phyloP scores from a whole-genome alignment of 805 yeast species.

The Candida manassasensis region DNA sequence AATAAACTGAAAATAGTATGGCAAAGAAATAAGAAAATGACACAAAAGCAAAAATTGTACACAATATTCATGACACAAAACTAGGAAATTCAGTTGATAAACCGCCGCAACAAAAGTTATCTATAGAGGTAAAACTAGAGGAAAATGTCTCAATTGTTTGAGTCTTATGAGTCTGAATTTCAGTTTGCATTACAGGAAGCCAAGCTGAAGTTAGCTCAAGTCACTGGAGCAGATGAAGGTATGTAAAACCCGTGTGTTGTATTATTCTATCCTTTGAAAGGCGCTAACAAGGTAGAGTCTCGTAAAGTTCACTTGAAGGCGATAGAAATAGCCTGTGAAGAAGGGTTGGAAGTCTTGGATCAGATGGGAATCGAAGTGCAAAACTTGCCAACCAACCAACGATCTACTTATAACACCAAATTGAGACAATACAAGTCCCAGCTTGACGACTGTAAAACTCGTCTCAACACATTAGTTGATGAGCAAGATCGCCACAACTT shows the following conservation, averaged over 20 bases:
- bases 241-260: constrained; percentile 8
- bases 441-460: constrained; percentile 50
- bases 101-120: no score
- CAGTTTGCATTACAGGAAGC: constrained; percentile 68
- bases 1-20: no score
- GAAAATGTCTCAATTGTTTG: constrained; percentile 49
- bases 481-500: constrained; percentile 67
- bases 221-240: constrained; percentile 43
- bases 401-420: constrained; percentile 70
- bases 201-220: constrained; percentile 55
- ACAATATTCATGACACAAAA: no score
- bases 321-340: constrained; percentile 69
- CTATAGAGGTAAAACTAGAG: no score
- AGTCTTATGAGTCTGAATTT: constrained; percentile 66
- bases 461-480: constrained; percentile 55
- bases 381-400: constrained; percentile 67
- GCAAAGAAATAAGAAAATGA: no score
- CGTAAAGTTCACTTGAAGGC: constrained; percentile 54
- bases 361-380: constrained; percentile 86
- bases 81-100: no score
- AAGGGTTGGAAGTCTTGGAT: constrained; percentile 73
- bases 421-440: constrained; percentile 66
- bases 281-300: constrained; percentile 35
- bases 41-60: no score
- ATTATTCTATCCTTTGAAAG: background rate